Conservation (phyloP, 2,329 filamentous ascomycete species). For the Basipetospora chlamydospora region DNA sequence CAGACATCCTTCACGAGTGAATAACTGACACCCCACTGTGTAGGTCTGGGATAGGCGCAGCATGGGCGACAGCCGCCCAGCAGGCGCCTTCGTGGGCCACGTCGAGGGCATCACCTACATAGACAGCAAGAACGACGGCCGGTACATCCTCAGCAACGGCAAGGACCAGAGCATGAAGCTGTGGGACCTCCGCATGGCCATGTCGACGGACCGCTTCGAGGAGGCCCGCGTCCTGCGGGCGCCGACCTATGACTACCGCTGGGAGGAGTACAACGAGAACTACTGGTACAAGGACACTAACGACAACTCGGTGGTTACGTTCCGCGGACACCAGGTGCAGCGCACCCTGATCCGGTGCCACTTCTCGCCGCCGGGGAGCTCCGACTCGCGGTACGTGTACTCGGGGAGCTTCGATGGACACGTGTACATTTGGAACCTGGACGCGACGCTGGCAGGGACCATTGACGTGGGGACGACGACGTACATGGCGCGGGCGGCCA, state of each 20-base stretch:
- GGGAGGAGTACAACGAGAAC: slow-evolving; percentile 15
- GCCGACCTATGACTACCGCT: slow-evolving; percentile 64
- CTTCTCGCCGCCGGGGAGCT: slow-evolving; percentile 77
- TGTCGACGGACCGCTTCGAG: slow-evolving; percentile 52
- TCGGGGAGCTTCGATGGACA: slow-evolving; percentile 80
- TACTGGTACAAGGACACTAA: slow-evolving; percentile 19
- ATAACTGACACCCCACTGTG: background rate
- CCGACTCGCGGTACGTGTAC: slow-evolving; percentile 85
- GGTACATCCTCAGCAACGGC: slow-evolving; percentile 82
- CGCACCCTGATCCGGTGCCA: slow-evolving; percentile 89
- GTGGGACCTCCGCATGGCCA: slow-evolving; percentile 87
- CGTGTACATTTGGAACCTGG: slow-evolving; percentile 85
- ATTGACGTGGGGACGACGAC: slow-evolving; percentile 69
- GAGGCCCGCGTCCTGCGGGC: slow-evolving; percentile 34
- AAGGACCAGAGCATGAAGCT: slow-evolving; percentile 97
- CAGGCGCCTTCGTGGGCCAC: slow-evolving; percentile 52
- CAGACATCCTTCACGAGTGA: no score
- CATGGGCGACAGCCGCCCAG: slow-evolving; percentile 68
- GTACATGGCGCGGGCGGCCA: no score
- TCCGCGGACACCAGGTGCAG: slow-evolving; percentile 76
- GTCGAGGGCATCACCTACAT: slow-evolving; percentile 54
- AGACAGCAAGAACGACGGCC: slow-evolving; percentile 54
- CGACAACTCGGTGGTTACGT: slow-evolving; percentile 88
- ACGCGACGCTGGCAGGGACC: slow-evolving; percentile 64
- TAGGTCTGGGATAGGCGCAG: slow-evolving; percentile 78